Conservation (phyloP, 1,284 basidiomycete species). For the Wallemia ichthyophaga region DNA sequence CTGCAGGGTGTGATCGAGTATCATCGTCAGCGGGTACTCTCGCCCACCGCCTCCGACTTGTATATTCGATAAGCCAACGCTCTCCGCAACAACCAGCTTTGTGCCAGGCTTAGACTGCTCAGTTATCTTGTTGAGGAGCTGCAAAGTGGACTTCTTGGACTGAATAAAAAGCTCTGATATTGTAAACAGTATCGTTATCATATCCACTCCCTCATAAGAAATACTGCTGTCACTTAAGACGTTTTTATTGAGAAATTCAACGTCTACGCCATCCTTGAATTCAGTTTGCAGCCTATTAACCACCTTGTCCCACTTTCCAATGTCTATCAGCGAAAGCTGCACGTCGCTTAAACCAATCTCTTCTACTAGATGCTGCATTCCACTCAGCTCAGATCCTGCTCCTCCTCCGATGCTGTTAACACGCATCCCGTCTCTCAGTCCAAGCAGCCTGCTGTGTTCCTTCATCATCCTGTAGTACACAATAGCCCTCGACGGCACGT, state of each 20-base stretch:
- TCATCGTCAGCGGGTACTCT: conserved; percentile 5
- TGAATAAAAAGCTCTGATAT: conserved; percentile 8
- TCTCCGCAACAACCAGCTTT: conserved; percentile 7
- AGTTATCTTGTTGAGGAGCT: conserved; percentile 5
- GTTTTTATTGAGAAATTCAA: conserved; percentile 1
- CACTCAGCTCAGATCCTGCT: neutral
- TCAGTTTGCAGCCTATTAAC: neutral
- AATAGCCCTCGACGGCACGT: conserved; percentile 5
- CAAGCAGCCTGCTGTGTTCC: conserved; percentile 1
- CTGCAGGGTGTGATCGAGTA: conserved; percentile 6
- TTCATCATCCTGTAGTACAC: conserved; percentile 5
- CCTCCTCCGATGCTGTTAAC: neutral
- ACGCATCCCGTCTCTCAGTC: conserved; percentile 1
- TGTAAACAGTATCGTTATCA: conserved; percentile 8
- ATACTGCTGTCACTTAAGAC: neutral
- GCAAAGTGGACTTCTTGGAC: conserved; percentile 5
- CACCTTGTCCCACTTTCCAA: neutral
- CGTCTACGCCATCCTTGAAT: conserved; percentile 1
- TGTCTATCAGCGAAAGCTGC: neutral
- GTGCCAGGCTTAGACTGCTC: neutral
- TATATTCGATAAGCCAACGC: conserved; percentile 5
- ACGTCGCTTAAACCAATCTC: neutral
- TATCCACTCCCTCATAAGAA: neutral
- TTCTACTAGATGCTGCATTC: neutral
- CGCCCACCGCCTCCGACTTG: conserved; percentile 5